Percentiles rank a stretch among this genome's conserved stretches.
These are phyloP conservation scores for Aspergillus olivimuriae DNA, from an alignment of 495 filamentous ascomycete species.

Conservation along the genomic window DNA sequence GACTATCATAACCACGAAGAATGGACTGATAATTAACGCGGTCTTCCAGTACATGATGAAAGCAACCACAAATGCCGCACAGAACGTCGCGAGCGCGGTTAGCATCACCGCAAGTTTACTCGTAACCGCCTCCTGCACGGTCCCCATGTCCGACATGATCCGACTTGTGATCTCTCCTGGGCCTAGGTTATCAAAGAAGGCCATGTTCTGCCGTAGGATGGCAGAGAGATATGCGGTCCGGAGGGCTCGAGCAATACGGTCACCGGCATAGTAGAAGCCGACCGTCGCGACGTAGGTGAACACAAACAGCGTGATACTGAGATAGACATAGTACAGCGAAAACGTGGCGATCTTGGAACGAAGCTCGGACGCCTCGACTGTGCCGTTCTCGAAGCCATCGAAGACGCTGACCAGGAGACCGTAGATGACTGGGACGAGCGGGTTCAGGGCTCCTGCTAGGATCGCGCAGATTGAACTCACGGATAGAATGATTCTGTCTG, in stretches of 20 bases:
- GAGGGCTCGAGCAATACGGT: neutral
- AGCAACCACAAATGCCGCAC: conserved; percentile 23
- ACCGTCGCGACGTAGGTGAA: neutral
- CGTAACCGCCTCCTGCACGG: conserved; percentile 23
- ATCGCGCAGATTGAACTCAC: no score
- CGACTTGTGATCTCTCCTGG: neutral
- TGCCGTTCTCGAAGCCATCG: no score
- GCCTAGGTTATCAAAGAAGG: neutral
- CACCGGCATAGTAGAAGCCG: no score
- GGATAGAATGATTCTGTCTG: no score
- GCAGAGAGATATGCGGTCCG: neutral
- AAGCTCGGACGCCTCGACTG: conserved; percentile 8
- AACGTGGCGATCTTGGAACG: conserved; percentile 1
- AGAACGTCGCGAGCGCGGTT: conserved; percentile 16
- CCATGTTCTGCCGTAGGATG: neutral
- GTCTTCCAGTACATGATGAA: conserved; percentile 26
- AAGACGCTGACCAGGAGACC: no score
- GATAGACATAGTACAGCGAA: conserved; percentile 1
- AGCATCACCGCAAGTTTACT: conserved; percentile 23
- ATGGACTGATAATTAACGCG: conserved; percentile 8
- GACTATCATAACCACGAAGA: conserved; percentile 2
- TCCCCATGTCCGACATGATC: conserved; percentile 1
- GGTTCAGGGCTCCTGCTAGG: no score
- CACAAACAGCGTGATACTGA: neutral
- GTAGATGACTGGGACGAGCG: no score